Percentiles rank a stretch among this genome's conserved stretches.
These are phyloP conservation scores for Glycine tomentella DNA, from an alignment of 306 rosid genomes.

Conservation along the genomic window DNA sequence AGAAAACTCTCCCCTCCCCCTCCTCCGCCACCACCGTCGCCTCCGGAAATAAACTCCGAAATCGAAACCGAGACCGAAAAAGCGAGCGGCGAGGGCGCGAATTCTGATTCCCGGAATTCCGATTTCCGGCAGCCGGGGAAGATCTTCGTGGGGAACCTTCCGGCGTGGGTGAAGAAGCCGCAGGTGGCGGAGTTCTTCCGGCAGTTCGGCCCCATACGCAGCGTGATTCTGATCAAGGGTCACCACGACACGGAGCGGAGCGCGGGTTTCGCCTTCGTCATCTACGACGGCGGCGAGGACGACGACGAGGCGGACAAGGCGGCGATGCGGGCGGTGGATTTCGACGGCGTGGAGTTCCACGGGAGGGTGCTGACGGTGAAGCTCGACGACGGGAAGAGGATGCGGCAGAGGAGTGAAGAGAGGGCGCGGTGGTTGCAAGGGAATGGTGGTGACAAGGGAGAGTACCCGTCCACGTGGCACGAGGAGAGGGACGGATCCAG, in stretches of 20 bases:
- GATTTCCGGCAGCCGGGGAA: conserved; percentile 82
- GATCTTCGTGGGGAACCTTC: conserved; percentile 87
- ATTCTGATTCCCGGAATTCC: background rate
- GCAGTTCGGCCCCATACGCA: conserved; percentile 80
- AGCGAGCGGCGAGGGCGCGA: too few species aligned
- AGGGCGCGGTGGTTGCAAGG: conserved; percentile 75
- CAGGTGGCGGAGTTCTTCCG: conserved; percentile 80
- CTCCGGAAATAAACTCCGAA: conserved; percentile 17
- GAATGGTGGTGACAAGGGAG: conserved; percentile 51
- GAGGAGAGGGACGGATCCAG: conserved; percentile 78
- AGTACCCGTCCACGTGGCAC: conserved; percentile 78
- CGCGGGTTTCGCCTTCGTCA: conserved; percentile 85
- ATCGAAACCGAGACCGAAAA: too few species aligned
- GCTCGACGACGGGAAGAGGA: conserved; percentile 81
- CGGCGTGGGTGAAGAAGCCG: conserved; percentile 77
- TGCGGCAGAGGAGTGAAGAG: conserved; percentile 64
- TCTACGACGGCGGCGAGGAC: conserved; percentile 53
- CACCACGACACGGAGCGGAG: conserved; percentile 62
- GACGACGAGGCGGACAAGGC: conserved; percentile 62
- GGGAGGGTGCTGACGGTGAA: conserved; percentile 85
- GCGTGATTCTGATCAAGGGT: conserved; percentile 79
- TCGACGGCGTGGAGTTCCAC: conserved; percentile 91
- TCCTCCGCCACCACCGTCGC: background rate
- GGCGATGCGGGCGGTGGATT: conserved; percentile 86
- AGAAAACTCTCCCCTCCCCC: conserved; percentile 79